Evolutionary conservation across 225 moss, liverwort and hornwort genomes (phyloP), one percentile per base, ranked within the genome.

Genomic region (Sphagnum contortum): DNA sequence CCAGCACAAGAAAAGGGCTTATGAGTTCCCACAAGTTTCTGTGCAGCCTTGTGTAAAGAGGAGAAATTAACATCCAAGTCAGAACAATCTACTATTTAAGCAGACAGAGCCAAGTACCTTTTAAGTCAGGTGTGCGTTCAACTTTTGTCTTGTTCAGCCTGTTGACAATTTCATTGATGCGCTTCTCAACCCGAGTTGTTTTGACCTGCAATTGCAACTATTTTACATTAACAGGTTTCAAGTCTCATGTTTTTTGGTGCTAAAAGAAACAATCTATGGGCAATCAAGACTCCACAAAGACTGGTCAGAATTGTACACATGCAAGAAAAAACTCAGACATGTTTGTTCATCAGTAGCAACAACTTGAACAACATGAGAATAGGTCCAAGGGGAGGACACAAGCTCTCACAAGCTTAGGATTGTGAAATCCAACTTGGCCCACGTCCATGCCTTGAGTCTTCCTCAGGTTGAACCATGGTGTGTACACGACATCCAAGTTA

Each of bases 381-480:
- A 29, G 57, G n/a, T 72, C 55, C 49, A 72, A 49, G 59, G 29
- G 29, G 29, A 29, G 13, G 59, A 57, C 59, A 44, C 50, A 76
- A 51, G 70, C 72, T 66, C 94, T 80, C 85, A 95, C 95, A 76
- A 90, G 90, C 80, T 96, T 92, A 44, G 90, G 66, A 49, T 96
- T 92, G 87, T 96, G 95, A 69, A 92, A 96, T 73, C 95, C 95
- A 70, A 96, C 95, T 92, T 96, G 95, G 70, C 95, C 95, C 65
- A 96, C 87, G 68, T 96, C 95, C 95, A 92, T 96, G 57, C 90
- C 81, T 63, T 75, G 84, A 59, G 90, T 88, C 90, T 96, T 96
- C 80, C 83, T 88, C 79, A 96, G 70, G 63, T 96, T 96, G 64
- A 56, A 90, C 95, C 95, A 96, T 65, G 95, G 95, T 52, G 95